phyloP scores from a whole-genome alignment of 768 basidiomycete genomes.

The Mycena metata region DNA sequence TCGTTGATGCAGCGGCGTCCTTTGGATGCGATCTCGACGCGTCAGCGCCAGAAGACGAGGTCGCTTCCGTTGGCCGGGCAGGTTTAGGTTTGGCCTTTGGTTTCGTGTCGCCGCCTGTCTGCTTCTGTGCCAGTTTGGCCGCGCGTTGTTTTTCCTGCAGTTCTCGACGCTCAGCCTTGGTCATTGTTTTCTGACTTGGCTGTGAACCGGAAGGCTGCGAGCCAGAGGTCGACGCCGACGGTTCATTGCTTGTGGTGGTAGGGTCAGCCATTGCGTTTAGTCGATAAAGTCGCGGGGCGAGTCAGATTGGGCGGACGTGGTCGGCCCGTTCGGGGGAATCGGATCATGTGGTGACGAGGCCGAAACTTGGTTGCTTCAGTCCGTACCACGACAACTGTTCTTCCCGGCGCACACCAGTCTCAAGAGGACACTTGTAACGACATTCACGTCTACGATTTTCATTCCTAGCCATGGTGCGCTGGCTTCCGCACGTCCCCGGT shows the following conservation, averaged over 20 bases:
- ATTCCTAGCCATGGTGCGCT: slow-evolving; percentile 31
- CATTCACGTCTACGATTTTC: slow-evolving; percentile 22
- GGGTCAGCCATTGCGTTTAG: slow-evolving; percentile 21
- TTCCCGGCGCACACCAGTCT: slow-evolving; percentile 6
- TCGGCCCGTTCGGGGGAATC: neutral
- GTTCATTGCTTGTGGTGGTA: slow-evolving; percentile 16
- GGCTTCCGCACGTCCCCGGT: neutral
- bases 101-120: slow-evolving; percentile 31
- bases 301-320: neutral
- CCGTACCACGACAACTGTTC: slow-evolving; percentile 9
- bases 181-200: slow-evolving; percentile 78
- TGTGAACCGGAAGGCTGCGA: slow-evolving; percentile 53
- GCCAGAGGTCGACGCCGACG: slow-evolving; percentile 36
- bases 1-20: slow-evolving; percentile 34
- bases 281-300: slow-evolving; percentile 8
- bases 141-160: slow-evolving; percentile 86
- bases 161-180: slow-evolving; percentile 85
- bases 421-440: slow-evolving; percentile 20
- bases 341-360: slow-evolving; percentile 11
- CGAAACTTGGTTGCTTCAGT: neutral
- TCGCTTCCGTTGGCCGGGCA: slow-evolving; percentile 44
- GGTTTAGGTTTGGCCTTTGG: slow-evolving; percentile 43
- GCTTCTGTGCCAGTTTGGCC: slow-evolving; percentile 72
- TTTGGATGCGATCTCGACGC: slow-evolving; percentile 26
- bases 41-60: slow-evolving; percentile 42